These are phyloP conservation scores for Komagataella mondaviorum DNA, from an alignment of 805 yeast genomes.

Conservation along the genomic window DNA sequence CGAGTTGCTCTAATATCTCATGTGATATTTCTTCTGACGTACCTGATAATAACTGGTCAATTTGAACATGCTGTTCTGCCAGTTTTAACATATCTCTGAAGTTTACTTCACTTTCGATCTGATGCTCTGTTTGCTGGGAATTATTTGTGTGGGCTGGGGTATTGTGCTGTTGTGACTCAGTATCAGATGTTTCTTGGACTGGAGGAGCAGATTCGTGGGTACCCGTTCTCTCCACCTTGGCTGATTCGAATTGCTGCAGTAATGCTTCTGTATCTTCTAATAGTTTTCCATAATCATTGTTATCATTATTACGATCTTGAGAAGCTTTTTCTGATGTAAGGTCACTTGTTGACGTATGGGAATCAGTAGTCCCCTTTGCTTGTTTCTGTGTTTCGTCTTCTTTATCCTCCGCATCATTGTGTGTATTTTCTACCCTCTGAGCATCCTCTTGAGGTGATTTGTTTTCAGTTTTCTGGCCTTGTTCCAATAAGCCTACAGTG, in stretches of 20 bases:
- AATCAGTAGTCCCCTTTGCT: neutral
- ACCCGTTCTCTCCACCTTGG: neutral
- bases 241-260: neutral
- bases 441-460: neutral
- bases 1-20: constrained; percentile 4
- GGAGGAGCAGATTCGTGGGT: neutral
- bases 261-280: neutral
- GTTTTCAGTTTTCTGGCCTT: neutral
- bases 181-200: neutral
- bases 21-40: constrained; percentile 2
- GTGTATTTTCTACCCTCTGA: neutral
- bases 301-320: neutral
- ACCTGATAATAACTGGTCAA: neutral
- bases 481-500: neutral
- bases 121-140: neutral
- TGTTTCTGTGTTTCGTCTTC: neutral
- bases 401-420: neutral
- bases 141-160: neutral
- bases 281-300: neutral
- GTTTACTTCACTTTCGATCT: neutral
- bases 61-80: neutral
- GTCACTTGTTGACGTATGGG: neutral
- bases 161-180: neutral
- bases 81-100: neutral
- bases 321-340: neutral